Base-by-base conservation (phyloP, 805 yeast species). In the Ascoidea rubescens region DNA sequence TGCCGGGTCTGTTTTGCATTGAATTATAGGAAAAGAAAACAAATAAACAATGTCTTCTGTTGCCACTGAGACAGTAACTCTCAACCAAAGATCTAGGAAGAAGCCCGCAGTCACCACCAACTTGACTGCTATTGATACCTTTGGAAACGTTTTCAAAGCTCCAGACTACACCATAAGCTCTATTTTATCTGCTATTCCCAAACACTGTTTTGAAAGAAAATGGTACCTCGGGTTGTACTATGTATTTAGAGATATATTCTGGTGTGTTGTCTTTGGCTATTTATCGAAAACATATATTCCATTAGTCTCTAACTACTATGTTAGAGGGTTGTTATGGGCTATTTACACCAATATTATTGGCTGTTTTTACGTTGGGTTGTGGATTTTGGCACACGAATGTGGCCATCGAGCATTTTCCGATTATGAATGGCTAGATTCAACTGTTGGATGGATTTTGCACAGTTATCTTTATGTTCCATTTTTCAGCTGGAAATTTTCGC, bases 301-400 rank as follows among this genome's bases (percentile, higher is more conserved):
- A 6, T 50, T 62, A 54, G 55, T 75, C 28, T 67, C 70, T 6
- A 60, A 66, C 54, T 58, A 60, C 43, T 57, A 64, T 10, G 60
- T 72, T 5, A 74, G 93, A 57, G 74, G 75, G 53, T 63, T 69
- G 5, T 75, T 77, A 49, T 86, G 93, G 91, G 57, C 72, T 45
- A 66, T 63, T 16, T 81, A 84, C 62, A 66, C 79, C 17, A 62
- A 73, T 51, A 62, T 69, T 48, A 77, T 78, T 59, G 88, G 91
- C 32, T 69, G 86, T 51, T 73, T 81, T 52, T 51, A 48, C 7
- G 53, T 55, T 6, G 57, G 57, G 45, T 31, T 47, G 17, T 52
- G 70, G 69, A 84, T 87, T 50, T 63, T 87, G 69, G 93, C 95
- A 51, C 96, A 87, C 67, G 96, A 87, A 68, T 87, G 95, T 72